Conservation (phyloP, 306 rosid genomes). For the Lathyrus tuberosus region DNA sequence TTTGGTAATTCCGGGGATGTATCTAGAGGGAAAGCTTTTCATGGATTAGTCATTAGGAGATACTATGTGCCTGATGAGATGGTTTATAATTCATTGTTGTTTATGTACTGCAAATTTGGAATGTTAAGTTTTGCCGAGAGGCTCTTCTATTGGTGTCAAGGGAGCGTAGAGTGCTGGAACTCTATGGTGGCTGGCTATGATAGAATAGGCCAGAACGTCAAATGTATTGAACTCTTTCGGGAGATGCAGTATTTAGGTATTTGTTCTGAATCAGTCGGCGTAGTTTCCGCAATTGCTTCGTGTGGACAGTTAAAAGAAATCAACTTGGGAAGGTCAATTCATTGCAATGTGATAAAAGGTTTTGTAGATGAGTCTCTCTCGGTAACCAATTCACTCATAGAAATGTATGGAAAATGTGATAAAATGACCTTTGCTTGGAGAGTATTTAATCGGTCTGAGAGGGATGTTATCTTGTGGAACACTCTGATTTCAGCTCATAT, state of each 20-base stretch:
- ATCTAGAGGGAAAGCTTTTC: slow-evolving; percentile 66
- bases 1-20: slow-evolving; percentile 54
- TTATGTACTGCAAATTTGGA: slow-evolving; percentile 79
- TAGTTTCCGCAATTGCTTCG: slow-evolving; percentile 60
- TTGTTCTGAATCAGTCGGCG: slow-evolving; percentile 49
- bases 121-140: slow-evolving; percentile 55
- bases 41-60: slow-evolving; percentile 58
- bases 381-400: slow-evolving; percentile 62
- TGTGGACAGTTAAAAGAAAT: slow-evolving; percentile 54
- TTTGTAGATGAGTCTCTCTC: slow-evolving; percentile 46
- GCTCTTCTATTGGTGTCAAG: slow-evolving; percentile 47
- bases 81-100: slow-evolving; percentile 55
- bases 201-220: slow-evolving; percentile 45
- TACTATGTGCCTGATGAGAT: slow-evolving; percentile 39
- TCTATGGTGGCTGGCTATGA: slow-evolving; percentile 59
- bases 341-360: slow-evolving; percentile 57
- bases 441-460: slow-evolving; percentile 48
- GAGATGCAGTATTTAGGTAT: slow-evolving; percentile 58
- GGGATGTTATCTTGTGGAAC: slow-evolving; percentile 68
- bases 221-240: slow-evolving; percentile 59
- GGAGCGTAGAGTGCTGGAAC: slow-evolving; percentile 56
- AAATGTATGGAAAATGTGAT: slow-evolving; percentile 77
- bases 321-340: slow-evolving; percentile 63
- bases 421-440: slow-evolving; percentile 50
- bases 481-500: slow-evolving; percentile 66